Evolutionary conservation across 208 protist genomes (phyloP), one percentile per base, ranked within the genome.

Genomic region (Acanthamoeba sp.): DNA sequence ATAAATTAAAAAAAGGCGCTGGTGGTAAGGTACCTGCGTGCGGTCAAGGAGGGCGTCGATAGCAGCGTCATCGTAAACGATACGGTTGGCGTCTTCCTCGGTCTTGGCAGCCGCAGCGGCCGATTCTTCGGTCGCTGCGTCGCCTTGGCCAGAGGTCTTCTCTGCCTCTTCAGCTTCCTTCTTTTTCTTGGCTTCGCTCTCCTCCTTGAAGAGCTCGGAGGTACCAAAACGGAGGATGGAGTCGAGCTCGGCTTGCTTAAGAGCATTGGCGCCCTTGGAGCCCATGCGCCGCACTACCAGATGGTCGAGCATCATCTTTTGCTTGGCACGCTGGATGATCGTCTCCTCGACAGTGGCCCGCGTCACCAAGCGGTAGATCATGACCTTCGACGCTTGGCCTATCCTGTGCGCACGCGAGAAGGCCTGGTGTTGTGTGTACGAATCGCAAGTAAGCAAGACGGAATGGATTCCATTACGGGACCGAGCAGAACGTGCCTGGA

Each of bases 381-480:
- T 99, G 22, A 99, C 99, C 20, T 97, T 95, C 64, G 98, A 98
- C 45, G 95, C 98, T 95, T 99, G 99, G 52, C 99, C 99, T 9
- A 99, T 99, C 32, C 99, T 96, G 97, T 99, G 99, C 2, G 98
- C 98, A 45, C 99, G 97, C 14, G 97, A 97, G 76, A 97, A 95
- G 0, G 89, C 98, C 98, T 94, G 98, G 96, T 6, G 64, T 80
- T 85, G 9, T 32, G 12, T 62, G 71, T 9, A 36, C 34, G 20
- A 59, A 89, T 45, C 12, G 7, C 7, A 87, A 16, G 29, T 9
- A 9, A 73, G 29, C 85, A 14, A 88, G 27, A 9, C 24, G 78
- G 69, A 94, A 89, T 29, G 38, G 24, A 89, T 40, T 34, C 27
- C 24, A 20, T 32, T 18, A 84, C 55, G 59, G 57, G 55, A 96